Conservation (phyloP, 1,284 basidiomycete genomes). For the Inonotus hispidus region DNA sequence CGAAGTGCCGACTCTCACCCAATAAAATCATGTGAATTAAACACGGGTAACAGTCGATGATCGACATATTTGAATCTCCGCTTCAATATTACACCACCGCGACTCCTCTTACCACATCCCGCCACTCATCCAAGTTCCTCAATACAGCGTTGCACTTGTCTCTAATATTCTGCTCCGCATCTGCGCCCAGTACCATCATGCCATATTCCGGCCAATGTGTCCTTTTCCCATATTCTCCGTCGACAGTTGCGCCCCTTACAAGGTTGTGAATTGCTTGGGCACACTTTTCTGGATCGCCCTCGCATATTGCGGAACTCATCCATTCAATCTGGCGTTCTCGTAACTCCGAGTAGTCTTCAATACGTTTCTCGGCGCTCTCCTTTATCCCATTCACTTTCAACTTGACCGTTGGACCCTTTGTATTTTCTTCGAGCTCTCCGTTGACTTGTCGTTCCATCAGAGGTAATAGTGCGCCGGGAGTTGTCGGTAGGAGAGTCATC, state of each 20-base stretch:
- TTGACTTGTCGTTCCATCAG: neutral
- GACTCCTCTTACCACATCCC: constrained; percentile 17
- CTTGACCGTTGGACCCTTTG: neutral
- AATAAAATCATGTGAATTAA: neutral
- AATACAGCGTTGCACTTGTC: constrained; percentile 16
- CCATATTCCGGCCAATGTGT: constrained; percentile 15
- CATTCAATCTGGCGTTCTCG: constrained; percentile 7
- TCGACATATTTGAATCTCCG: neutral
- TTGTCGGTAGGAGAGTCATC: constrained; percentile 10
- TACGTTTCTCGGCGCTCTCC: neutral
- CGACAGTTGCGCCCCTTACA: neutral
- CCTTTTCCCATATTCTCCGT: neutral
- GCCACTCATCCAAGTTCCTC: constrained; percentile 18
- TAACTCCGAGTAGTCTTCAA: constrained; percentile 10
- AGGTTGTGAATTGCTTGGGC: constrained; percentile 13
- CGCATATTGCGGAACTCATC: constrained; percentile 11
- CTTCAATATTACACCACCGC: constrained; percentile 4
- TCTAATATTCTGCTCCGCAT: constrained; percentile 18
- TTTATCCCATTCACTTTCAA: neutral
- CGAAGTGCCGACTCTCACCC: too few species aligned
- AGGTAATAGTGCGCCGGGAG: constrained; percentile 10
- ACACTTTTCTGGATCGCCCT: constrained; percentile 11
- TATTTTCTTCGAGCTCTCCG: neutral
- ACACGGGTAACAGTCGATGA: neutral
- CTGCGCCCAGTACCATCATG: constrained; percentile 19